A percentile compares a stretch with the other conserved stretches of the same genome.
Evolutionary conservation across 2,329 filamentous ascomycete species (phyloP).

Genomic region (Aspergillus fumigatus): DNA sequence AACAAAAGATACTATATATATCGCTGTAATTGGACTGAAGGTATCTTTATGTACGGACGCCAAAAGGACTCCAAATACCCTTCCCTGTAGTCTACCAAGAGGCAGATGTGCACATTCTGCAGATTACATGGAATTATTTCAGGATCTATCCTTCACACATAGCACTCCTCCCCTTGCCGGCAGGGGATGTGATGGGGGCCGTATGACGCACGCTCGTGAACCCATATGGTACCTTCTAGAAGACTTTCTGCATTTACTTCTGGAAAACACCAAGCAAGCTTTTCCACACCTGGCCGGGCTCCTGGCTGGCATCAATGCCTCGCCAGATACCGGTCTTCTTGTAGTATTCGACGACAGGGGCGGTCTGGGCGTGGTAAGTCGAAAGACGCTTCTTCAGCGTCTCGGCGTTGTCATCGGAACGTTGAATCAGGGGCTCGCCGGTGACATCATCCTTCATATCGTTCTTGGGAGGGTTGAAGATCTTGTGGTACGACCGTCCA

Average conservation of each 20-base stretch:
- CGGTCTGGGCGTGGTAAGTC: slow-evolving; percentile 92
- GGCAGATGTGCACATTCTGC: neutral
- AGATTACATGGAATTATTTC: slow-evolving; percentile 1
- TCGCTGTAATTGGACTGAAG: slow-evolving; percentile 13
- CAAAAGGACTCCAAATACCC: slow-evolving; percentile 10
- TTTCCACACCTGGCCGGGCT: slow-evolving; percentile 94
- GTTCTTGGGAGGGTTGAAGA: slow-evolving; percentile 96
- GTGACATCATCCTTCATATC: slow-evolving; percentile 95
- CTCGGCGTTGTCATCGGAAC: slow-evolving; percentile 94
- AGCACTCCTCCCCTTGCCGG: neutral
- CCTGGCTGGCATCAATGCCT: slow-evolving; percentile 90
- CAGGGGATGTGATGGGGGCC: neutral
- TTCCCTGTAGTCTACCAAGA: slow-evolving; percentile 2
- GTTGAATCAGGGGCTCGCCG: slow-evolving; percentile 92
- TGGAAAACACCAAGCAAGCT: slow-evolving; percentile 80
- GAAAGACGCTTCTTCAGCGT: slow-evolving; percentile 89
- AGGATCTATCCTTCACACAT: neutral
- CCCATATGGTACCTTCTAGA: slow-evolving; percentile 1
- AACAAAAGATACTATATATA: slow-evolving; percentile 32
- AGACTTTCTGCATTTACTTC: slow-evolving; percentile 41
- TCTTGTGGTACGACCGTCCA: slow-evolving; percentile 93
- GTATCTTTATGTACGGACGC: slow-evolving; percentile 14
- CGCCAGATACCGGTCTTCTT: slow-evolving; percentile 97
- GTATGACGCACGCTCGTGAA: slow-evolving; percentile 1
- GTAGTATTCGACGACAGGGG: slow-evolving; percentile 93